Evolutionary conservation across 2,329 filamentous ascomycete genomes (phyloP).

Genomic region (Xenoacremonium recifei): DNA sequence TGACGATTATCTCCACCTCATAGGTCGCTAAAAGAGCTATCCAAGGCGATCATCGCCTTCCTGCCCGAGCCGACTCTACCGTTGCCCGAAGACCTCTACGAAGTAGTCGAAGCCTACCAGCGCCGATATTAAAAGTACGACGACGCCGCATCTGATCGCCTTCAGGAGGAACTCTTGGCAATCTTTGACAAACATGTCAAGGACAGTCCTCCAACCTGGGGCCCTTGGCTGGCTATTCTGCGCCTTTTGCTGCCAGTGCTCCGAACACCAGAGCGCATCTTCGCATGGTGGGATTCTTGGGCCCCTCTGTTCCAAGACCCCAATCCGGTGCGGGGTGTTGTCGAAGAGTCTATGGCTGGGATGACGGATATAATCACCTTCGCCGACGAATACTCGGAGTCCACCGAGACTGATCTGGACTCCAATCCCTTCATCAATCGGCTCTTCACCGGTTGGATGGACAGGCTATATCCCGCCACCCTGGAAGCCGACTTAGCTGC

Average conservation of each 20-base stretch:
- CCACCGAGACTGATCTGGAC: constrained; percentile 39
- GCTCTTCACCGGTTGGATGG: constrained; percentile 57
- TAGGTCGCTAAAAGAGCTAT: constrained; percentile 61
- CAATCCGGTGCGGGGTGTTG: constrained; percentile 60
- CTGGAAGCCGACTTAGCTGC: constrained; percentile 34
- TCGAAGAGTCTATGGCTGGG: constrained; percentile 63
- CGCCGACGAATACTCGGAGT: constrained; percentile 56
- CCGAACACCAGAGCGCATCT: constrained; percentile 58
- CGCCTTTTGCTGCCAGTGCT: constrained; percentile 63
- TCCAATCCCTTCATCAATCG: constrained; percentile 54
- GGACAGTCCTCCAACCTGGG: constrained; percentile 54
- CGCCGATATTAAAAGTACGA: constrained; percentile 67
- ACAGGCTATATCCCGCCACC: constrained; percentile 40
- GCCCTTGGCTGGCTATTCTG: constrained; percentile 68
- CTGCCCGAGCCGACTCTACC: constrained; percentile 53
- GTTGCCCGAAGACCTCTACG: constrained; percentile 63
- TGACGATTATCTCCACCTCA: constrained; percentile 19
- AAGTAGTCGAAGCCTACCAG: constrained; percentile 65
- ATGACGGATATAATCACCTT: constrained; percentile 63
- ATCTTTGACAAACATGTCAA: constrained; percentile 66
- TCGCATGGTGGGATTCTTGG: constrained; percentile 69
- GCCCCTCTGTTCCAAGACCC: constrained; percentile 42
- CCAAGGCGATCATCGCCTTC: constrained; percentile 54
- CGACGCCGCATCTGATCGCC: constrained; percentile 64
- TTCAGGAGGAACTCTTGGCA: constrained; percentile 69